Conservation (phyloP, 345 rosid species). For the Gossypium longicalyx region DNA sequence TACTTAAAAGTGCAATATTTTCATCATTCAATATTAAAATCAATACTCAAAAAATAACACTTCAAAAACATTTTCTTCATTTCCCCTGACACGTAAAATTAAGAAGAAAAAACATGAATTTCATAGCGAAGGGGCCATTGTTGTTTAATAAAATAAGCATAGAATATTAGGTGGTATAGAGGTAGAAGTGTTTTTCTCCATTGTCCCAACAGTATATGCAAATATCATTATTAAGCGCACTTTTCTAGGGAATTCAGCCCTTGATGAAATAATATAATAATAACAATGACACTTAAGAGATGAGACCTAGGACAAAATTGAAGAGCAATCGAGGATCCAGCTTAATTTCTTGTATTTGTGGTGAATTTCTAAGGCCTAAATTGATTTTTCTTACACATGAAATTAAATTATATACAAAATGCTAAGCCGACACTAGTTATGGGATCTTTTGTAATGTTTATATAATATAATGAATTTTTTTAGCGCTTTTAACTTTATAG, state of each 20-base stretch:
- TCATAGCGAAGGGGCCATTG: not conserved
- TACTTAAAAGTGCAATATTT: rapidly evolving
- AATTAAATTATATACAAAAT: conserved; percentile 5
- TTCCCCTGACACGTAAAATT: too few species aligned
- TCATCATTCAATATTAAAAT: too few species aligned
- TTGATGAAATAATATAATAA: not conserved
- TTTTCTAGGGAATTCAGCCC: not conserved
- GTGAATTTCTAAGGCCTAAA: not conserved
- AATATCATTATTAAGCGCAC: not conserved
- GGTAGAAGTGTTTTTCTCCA: not conserved
- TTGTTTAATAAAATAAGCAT: not conserved
- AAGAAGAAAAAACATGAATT: not conserved
- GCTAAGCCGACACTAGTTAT: not conserved
- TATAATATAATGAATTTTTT: too few species aligned
- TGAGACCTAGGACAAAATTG: not conserved
- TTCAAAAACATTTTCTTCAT: too few species aligned
- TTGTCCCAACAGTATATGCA: not conserved
- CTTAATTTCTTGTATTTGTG: not conserved
- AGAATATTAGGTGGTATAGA: not conserved
- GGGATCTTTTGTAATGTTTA: not conserved
- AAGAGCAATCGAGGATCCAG: not conserved
- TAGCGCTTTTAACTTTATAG: too few species aligned
- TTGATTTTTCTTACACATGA: not conserved
- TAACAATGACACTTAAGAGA: not conserved
- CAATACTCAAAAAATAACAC: too few species aligned